Evolutionary conservation across 2,329 filamentous ascomycete species (phyloP).

Genomic region (Epichloe uncinata): DNA sequence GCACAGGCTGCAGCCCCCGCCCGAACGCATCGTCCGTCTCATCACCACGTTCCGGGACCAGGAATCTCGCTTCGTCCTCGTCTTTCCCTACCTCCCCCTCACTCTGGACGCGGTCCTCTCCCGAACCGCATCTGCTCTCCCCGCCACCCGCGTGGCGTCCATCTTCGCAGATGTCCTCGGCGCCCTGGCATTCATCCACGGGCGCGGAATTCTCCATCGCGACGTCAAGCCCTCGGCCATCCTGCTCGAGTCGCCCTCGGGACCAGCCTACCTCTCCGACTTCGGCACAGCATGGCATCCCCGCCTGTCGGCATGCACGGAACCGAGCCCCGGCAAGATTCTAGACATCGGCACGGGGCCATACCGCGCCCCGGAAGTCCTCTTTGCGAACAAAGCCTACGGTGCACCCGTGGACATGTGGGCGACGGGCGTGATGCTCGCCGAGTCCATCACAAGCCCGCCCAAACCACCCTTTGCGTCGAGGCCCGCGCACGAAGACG

Average conservation of each 20-base stretch:
- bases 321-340: constrained; percentile 60
- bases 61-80: constrained; percentile 58
- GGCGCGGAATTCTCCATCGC: constrained; percentile 69
- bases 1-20: constrained; percentile 20
- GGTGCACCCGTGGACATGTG: constrained; percentile 69
- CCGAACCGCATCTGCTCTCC: constrained; percentile 10
- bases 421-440: constrained; percentile 72
- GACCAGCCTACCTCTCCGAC: constrained; percentile 70
- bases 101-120: constrained; percentile 38
- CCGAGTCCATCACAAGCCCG: constrained; percentile 50
- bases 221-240: constrained; percentile 92
- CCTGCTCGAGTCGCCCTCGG: constrained; percentile 51
- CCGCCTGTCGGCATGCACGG: constrained; percentile 40
- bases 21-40: constrained; percentile 45
- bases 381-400: constrained; percentile 75
- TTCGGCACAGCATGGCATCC: constrained; percentile 87
- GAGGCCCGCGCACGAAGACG: constrained; percentile 57
- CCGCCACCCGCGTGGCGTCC: constrained; percentile 18
- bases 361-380: constrained; percentile 78
- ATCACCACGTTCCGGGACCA: constrained; percentile 62
- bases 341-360: constrained; percentile 87
- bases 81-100: constrained; percentile 71
- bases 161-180: constrained; percentile 55
- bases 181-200: constrained; percentile 60
- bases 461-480: constrained; percentile 67